Percentiles rank a stretch among this genome's conserved stretches.
phyloP scores from a whole-genome alignment of 257 asterid species.

The Solanum peruvianum region DNA sequence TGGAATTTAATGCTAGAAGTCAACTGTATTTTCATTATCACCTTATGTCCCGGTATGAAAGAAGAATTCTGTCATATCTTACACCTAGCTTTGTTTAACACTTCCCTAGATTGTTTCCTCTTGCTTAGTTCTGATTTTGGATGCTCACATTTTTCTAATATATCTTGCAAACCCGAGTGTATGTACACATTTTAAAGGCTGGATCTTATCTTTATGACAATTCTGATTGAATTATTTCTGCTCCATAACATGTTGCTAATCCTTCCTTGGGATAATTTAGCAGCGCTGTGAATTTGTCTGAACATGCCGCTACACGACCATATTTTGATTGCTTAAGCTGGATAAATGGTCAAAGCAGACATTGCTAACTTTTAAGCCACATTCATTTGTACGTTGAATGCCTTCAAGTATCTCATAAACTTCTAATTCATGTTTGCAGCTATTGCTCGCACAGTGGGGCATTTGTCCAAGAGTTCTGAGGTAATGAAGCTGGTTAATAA shows the following conservation, averaged over 20 bases:
- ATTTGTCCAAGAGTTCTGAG: conserved; percentile 91
- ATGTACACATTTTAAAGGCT: not conserved
- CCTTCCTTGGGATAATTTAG: not conserved
- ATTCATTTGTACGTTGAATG: not conserved
- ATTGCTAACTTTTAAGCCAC: not conserved
- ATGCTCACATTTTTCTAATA: not conserved
- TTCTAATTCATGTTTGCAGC: conserved; percentile 32
- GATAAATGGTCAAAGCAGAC: not conserved
- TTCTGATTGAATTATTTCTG: not conserved
- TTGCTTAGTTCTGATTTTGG: not conserved
- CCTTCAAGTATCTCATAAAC: not conserved
- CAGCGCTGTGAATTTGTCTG: not conserved
- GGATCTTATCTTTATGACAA: not conserved
- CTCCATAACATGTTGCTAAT: not conserved
- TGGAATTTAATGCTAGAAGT: not conserved
- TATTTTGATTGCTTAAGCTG: not conserved
- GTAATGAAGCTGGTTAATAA: conserved; percentile 94
- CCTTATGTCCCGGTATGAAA: not conserved
- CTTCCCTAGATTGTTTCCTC: not conserved
- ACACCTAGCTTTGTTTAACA: not conserved
- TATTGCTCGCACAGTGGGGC: conserved; percentile 90
- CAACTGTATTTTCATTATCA: not conserved
- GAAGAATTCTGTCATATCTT: not conserved
- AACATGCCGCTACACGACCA: not conserved
- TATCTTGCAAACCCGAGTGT: not conserved